Percentiles rank a stretch among this genome's conserved stretches.
These are phyloP conservation scores for Moesziomyces sp. DNA, from an alignment of 1,284 basidiomycete genomes.

Conservation along the genomic window DNA sequence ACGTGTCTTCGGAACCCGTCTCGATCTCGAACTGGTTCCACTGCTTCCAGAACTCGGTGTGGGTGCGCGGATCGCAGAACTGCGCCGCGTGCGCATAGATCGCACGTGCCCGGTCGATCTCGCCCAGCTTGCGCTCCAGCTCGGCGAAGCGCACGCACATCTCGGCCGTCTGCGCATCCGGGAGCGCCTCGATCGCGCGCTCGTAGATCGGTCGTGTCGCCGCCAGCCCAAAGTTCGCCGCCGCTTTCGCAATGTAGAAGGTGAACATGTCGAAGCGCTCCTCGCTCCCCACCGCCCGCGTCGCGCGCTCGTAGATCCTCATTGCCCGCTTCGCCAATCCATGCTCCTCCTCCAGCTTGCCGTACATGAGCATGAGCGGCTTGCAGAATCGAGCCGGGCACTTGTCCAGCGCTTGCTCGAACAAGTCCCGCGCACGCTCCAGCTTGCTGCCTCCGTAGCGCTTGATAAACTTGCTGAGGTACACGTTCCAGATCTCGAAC, in stretches of 20 bases:
- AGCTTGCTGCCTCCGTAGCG: slow-evolving; percentile 94
- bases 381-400: slow-evolving; percentile 96
- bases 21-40: slow-evolving; percentile 98
- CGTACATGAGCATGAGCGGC: slow-evolving; percentile 93
- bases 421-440: slow-evolving; percentile 93
- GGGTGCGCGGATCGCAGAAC: slow-evolving; percentile 91
- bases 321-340: slow-evolving; percentile 96
- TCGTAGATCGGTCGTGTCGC: slow-evolving; percentile 97
- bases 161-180: slow-evolving; percentile 92
- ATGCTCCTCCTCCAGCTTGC: slow-evolving; percentile 90
- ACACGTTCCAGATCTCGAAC: slow-evolving; percentile 99
- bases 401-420: slow-evolving; percentile 96
- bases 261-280: slow-evolving; percentile 99
- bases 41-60: slow-evolving; percentile 91
- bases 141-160: slow-evolving; percentile 96
- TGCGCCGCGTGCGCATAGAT: slow-evolving; percentile 97
- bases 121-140: slow-evolving; percentile 96
- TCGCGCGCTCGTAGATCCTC: slow-evolving; percentile 93
- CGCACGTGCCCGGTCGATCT: slow-evolving; percentile 95
- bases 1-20: slow-evolving; percentile 96
- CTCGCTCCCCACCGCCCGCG: slow-evolving; percentile 82
- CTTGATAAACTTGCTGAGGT: slow-evolving; percentile 95
- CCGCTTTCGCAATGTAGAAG: slow-evolving; percentile 92
- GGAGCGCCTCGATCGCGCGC: slow-evolving; percentile 90
- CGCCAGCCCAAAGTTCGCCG: slow-evolving; percentile 94